These are phyloP conservation scores for Zymoseptoria brevis DNA, from an alignment of 2,329 filamentous ascomycete species.

Conservation along the genomic window DNA sequence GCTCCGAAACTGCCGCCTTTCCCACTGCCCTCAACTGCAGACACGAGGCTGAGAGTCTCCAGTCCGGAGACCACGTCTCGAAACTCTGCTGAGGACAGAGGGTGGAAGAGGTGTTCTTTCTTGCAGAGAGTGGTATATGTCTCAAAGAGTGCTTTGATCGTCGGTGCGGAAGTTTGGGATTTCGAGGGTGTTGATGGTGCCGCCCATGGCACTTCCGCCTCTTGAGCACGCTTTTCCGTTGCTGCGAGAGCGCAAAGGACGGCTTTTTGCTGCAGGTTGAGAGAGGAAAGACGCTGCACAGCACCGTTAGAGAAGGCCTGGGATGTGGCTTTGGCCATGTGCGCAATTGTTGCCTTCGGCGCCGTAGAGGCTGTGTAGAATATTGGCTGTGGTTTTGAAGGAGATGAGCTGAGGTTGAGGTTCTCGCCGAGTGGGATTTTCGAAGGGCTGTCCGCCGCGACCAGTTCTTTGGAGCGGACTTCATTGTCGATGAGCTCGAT, in stretches of 20 bases:
- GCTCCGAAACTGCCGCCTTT: slow-evolving; percentile 58
- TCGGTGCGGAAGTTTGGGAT: slow-evolving; percentile 52
- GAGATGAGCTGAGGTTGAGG: slow-evolving; percentile 59
- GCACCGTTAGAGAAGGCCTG: slow-evolving; percentile 86
- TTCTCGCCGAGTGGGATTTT: slow-evolving; percentile 77
- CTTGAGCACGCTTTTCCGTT: slow-evolving; percentile 67
- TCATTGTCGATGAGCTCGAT: slow-evolving; percentile 85
- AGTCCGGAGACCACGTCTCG: slow-evolving; percentile 83
- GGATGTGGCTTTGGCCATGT: slow-evolving; percentile 85
- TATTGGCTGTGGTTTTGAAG: slow-evolving; percentile 35
- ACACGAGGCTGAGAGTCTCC: slow-evolving; percentile 76
- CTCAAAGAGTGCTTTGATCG: slow-evolving; percentile 74
- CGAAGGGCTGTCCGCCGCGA: slow-evolving; percentile 51
- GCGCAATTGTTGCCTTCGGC: slow-evolving; percentile 78
- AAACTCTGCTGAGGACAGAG: slow-evolving; percentile 86
- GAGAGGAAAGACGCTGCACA: slow-evolving; percentile 69
- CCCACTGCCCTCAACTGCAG: slow-evolving; percentile 53
- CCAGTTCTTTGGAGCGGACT: slow-evolving; percentile 64
- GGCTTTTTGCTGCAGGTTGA: slow-evolving; percentile 95
- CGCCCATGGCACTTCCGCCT: slow-evolving; percentile 24
- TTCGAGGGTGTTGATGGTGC: slow-evolving; percentile 37
- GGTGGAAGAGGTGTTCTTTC: slow-evolving; percentile 79
- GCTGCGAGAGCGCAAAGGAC: slow-evolving; percentile 82
- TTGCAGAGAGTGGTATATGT: slow-evolving; percentile 78
- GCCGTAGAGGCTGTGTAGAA: slow-evolving; percentile 66